Conservation (phyloP, 192 early-diverging fungal species). For the Entomortierella parvispora region DNA sequence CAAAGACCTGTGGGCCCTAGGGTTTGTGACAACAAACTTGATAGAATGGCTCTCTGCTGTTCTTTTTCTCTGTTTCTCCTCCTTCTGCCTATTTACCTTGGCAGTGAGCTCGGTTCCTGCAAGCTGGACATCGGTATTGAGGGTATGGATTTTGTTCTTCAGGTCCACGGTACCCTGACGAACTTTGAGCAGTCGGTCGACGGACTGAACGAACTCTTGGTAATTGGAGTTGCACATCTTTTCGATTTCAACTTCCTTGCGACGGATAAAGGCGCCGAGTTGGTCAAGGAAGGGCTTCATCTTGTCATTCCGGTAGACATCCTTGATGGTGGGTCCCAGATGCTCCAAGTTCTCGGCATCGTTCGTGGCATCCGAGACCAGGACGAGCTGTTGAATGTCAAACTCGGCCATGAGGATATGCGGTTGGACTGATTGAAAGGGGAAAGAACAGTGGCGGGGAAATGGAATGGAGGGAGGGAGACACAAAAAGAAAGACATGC, state of each 20-base stretch:
- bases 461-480: no score
- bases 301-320: constrained; percentile 85
- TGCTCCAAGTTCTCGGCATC: constrained; percentile 82
- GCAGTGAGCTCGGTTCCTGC: constrained; percentile 82
- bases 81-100: constrained; percentile 62
- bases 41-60: no score
- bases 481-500: no score
- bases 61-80: neutral
- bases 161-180: constrained; percentile 86
- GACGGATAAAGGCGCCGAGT: constrained; percentile 80
- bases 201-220: constrained; percentile 94
- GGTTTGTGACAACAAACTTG: no score
- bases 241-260: constrained; percentile 97
- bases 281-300: constrained; percentile 91
- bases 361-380: constrained; percentile 55
- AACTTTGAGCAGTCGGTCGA: constrained; percentile 96
- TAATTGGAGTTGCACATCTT: constrained; percentile 96
- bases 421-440: no score
- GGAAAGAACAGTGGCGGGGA: no score
- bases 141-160: constrained; percentile 84
- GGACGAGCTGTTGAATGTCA: constrained; percentile 56
- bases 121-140: constrained; percentile 87
- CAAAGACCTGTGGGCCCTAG: no score
- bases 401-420: constrained; percentile 47
- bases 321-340: constrained; percentile 88